Percentiles rank a stretch among this genome's conserved stretches.
Conservation (phyloP, 331 rosid genomes). For the Malus hybrid region DNA sequence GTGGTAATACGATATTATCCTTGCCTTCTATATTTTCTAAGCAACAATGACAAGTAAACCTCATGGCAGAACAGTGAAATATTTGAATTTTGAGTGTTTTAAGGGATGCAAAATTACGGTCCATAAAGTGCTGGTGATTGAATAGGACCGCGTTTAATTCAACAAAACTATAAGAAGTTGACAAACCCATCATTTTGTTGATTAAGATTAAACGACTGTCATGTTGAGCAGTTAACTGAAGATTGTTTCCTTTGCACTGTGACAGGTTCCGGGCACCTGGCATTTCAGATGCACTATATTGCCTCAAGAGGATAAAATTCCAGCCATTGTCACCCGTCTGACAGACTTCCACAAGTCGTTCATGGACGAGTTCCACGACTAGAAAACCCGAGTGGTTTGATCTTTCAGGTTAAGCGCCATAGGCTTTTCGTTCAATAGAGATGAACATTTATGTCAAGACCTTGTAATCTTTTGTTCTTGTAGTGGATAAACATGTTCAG, state of each 20-base stretch:
- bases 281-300: conserved; percentile 94
- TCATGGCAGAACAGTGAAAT: background rate
- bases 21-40: background rate
- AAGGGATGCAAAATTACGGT: background rate
- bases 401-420: conserved; percentile 15
- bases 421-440: conserved; percentile 1
- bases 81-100: background rate
- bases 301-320: conserved; percentile 93
- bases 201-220: background rate
- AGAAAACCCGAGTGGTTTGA: conserved; percentile 6
- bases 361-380: conserved; percentile 65
- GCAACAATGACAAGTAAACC: background rate
- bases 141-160: background rate
- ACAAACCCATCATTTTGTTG: background rate
- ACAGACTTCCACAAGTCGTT: conserved; percentile 76
- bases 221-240: background rate
- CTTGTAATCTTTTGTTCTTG: background rate
- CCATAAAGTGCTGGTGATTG: background rate
- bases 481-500: background rate
- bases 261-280: conserved; percentile 93
- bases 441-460: conserved; percentile 1
- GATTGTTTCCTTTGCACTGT: conserved; percentile 4
- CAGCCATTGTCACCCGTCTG: conserved; percentile 58
- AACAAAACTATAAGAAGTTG: background rate
- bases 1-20: background rate